These are phyloP conservation scores for Eragrostis curvula DNA, from an alignment of 176 grass and related monocot genomes.

Conservation along the genomic window DNA sequence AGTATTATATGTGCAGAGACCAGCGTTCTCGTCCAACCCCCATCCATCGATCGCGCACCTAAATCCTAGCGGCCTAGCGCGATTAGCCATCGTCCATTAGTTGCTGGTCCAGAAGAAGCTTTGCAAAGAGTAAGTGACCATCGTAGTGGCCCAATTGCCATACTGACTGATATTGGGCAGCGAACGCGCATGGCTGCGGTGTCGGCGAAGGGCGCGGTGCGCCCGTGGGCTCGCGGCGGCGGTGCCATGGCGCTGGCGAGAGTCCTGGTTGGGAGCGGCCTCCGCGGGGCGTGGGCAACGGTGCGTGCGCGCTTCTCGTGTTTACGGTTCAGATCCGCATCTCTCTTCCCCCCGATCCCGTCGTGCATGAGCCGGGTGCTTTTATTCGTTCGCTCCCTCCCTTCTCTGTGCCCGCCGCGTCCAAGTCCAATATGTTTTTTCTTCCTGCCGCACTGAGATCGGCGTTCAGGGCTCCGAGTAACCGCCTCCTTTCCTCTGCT, in stretches of 20 bases:
- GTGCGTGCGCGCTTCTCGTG: constrained; percentile 44
- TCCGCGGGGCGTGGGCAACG: constrained; percentile 19
- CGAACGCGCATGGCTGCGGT: constrained; percentile 28
- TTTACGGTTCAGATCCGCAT: constrained; percentile 11
- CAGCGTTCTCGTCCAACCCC: too few relatives aligned
- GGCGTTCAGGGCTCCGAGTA: not conserved
- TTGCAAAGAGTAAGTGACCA: too few relatives aligned
- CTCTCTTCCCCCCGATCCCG: not conserved
- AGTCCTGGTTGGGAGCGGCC: constrained; percentile 15
- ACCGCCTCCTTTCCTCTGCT: not conserved
- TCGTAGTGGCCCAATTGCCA: too few relatives aligned
- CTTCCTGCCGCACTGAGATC: constrained; percentile 11
- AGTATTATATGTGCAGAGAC: too few relatives aligned
- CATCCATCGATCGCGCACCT: too few relatives aligned
- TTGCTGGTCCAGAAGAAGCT: too few relatives aligned
- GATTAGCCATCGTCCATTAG: too few relatives aligned
- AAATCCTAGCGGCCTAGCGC: too few relatives aligned
- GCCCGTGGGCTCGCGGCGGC: constrained; percentile 23
- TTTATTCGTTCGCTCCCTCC: not conserved
- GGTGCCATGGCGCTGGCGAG: not conserved
- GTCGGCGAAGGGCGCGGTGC: constrained; percentile 31
- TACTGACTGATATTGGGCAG: not conserved
- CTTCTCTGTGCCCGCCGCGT: not conserved
- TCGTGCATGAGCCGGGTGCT: not conserved
- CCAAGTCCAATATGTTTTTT: not conserved